Conservation (phyloP, 495 filamentous ascomycete species). For the Trichoderma reesei region DNA sequence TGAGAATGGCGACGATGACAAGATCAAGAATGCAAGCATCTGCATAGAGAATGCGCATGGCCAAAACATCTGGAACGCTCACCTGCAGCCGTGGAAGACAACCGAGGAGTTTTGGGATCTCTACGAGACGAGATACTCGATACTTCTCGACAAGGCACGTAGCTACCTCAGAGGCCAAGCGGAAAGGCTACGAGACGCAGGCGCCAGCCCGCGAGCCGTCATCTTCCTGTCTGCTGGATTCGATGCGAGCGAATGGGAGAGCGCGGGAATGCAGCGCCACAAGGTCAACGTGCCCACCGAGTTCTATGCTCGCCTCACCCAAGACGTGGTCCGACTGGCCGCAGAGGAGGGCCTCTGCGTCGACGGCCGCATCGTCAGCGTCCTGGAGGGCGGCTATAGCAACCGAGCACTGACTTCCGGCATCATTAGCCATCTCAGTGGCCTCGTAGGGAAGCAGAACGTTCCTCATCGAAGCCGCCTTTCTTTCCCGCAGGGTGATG, state of each 20-base stretch:
- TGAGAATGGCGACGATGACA: slow-evolving; percentile 78
- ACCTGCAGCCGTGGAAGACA: slow-evolving; percentile 76
- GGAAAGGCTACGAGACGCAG: slow-evolving; percentile 42
- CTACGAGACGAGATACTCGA: slow-evolving; percentile 65
- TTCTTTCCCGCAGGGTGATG: background rate
- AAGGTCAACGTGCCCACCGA: slow-evolving; percentile 90
- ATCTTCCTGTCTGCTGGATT: slow-evolving; percentile 95
- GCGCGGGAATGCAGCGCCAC: slow-evolving; percentile 86
- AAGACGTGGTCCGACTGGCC: slow-evolving; percentile 71
- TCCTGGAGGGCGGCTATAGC: slow-evolving; percentile 92
- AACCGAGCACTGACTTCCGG: slow-evolving; percentile 82
- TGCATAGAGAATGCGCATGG: slow-evolving; percentile 88
- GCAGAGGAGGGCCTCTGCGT: slow-evolving; percentile 68
- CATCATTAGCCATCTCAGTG: slow-evolving; percentile 78
- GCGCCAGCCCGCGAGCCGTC: slow-evolving; percentile 59
- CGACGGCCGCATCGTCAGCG: slow-evolving; percentile 79
- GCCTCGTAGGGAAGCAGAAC: slow-evolving; percentile 50
- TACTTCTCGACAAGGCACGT: slow-evolving; percentile 71
- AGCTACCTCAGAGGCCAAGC: slow-evolving; percentile 62
- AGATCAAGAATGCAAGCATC: slow-evolving; percentile 81
- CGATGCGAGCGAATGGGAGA: slow-evolving; percentile 92
- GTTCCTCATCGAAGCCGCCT: slow-evolving; percentile 19
- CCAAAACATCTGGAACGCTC: slow-evolving; percentile 94
- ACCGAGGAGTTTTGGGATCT: slow-evolving; percentile 78
- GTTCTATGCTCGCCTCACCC: slow-evolving; percentile 86